These are phyloP conservation scores for Myrmaecium sp. DNA, from an alignment of 2,329 filamentous ascomycete species.

Conservation along the genomic window DNA sequence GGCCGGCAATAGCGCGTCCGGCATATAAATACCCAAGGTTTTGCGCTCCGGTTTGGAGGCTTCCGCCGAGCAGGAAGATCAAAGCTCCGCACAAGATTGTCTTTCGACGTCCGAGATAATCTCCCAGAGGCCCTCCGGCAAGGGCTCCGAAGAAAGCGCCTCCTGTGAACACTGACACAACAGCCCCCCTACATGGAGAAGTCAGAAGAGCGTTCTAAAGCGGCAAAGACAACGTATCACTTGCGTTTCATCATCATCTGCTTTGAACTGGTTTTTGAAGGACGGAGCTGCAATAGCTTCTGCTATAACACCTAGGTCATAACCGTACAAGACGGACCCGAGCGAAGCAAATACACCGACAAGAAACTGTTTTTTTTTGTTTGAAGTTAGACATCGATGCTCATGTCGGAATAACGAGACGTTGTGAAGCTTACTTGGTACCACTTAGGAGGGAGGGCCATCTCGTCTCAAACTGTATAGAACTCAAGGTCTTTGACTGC, in stretches of 20 bases:
- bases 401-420: not conserved
- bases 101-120: slow-evolving; percentile 48
- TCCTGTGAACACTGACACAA: slow-evolving; percentile 63
- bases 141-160: slow-evolving; percentile 56
- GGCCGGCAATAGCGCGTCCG: slow-evolving; percentile 51
- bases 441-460: slow-evolving; percentile 39
- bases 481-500: too few species aligned
- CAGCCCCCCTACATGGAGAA: slow-evolving; percentile 37
- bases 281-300: slow-evolving; percentile 33
- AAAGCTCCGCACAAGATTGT: slow-evolving; percentile 58
- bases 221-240: too few species aligned
- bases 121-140: slow-evolving; percentile 45
- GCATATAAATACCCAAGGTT: slow-evolving; percentile 46
- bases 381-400: slow-evolving; percentile 3
- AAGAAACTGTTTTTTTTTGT: slow-evolving; percentile 29
- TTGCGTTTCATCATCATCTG: slow-evolving; percentile 19
- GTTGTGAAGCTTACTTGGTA: slow-evolving; percentile 29
- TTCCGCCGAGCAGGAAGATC: slow-evolving; percentile 56
- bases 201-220: not conserved
- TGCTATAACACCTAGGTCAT: slow-evolving; percentile 43
- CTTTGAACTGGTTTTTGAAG: slow-evolving; percentile 25
- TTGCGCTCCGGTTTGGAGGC: slow-evolving; percentile 53
- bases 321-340: slow-evolving; percentile 41
- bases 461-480: slow-evolving; percentile 15
- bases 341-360: slow-evolving; percentile 42